Evolutionary conservation across 352 stramenopile species (phyloP).

Genomic region (Globisporangium irregulare): DNA sequence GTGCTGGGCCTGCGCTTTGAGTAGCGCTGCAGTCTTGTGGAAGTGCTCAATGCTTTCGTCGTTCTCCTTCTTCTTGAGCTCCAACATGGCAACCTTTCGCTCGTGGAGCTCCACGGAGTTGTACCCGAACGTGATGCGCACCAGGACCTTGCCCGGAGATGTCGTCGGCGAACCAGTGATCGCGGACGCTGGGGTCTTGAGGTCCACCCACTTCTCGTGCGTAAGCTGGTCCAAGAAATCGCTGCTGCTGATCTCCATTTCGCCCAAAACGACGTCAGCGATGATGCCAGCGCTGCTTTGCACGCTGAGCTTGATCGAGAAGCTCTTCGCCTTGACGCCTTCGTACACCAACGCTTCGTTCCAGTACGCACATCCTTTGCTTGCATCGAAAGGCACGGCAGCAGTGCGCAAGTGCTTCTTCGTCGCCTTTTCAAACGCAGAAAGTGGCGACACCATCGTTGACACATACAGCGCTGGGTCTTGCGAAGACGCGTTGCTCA

Average conservation of each 20-base stretch:
- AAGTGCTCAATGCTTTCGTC: slow-evolving; percentile 65
- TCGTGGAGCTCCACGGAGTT: slow-evolving; percentile 39
- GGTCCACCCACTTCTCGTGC: slow-evolving; percentile 52
- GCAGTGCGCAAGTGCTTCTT: slow-evolving; percentile 66
- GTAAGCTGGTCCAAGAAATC: slow-evolving; percentile 56
- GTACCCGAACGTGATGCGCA: slow-evolving; percentile 66
- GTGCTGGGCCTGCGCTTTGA: slow-evolving; percentile 53
- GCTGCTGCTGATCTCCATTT: slow-evolving; percentile 51
- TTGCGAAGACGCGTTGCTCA: slow-evolving; percentile 17
- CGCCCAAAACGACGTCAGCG: slow-evolving; percentile 65
- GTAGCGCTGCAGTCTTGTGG: slow-evolving; percentile 44
- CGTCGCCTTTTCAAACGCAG: slow-evolving; percentile 60
- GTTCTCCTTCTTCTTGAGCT: slow-evolving; percentile 56
- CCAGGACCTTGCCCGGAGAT: slow-evolving; percentile 41
- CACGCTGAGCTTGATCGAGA: slow-evolving; percentile 64
- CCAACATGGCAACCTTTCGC: slow-evolving; percentile 33
- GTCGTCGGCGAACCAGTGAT: slow-evolving; percentile 12
- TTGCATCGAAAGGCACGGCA: slow-evolving; percentile 19
- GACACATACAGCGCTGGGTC: slow-evolving; percentile 51
- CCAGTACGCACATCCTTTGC: slow-evolving; percentile 35
- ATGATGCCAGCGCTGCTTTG: slow-evolving; percentile 55
- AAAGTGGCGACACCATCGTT: slow-evolving; percentile 52
- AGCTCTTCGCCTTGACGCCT: slow-evolving; percentile 63
- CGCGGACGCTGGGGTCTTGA: slow-evolving; percentile 39
- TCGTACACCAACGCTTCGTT: slow-evolving; percentile 53